phyloP scores from a whole-genome alignment of 345 rosid species.

The Populus davidiana region DNA sequence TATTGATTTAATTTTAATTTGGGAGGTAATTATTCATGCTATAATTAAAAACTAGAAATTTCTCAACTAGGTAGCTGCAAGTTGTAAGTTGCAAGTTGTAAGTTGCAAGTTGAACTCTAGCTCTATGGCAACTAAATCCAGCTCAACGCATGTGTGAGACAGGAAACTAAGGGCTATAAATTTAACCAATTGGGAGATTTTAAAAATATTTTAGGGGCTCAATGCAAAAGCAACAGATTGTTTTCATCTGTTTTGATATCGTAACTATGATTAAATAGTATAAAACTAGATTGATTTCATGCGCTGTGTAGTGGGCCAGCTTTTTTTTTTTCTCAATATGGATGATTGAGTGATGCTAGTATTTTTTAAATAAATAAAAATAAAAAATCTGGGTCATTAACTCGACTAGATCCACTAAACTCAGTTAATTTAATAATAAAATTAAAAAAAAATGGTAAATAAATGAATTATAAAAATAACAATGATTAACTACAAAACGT shows the following conservation, averaged over 20 bases:
- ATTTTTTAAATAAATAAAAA: no score
- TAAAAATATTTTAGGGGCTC: background rate
- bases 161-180: background rate
- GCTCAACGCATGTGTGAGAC: background rate
- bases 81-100: background rate
- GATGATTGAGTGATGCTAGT: no score
- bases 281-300: no score
- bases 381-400: rapidly evolving
- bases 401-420: no score
- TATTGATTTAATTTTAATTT: background rate
- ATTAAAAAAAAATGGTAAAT: no score
- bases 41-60: background rate
- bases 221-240: background rate
- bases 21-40: background rate
- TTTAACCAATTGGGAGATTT: background rate
- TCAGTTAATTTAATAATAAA: no score
- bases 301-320: no score
- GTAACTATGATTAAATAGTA: no score
- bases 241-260: background rate
- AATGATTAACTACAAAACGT: no score
- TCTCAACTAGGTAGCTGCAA: background rate
- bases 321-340: no score
- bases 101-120: background rate
- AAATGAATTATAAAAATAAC: no score
- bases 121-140: background rate